Evolutionary conservation across 225 moss, liverwort and hornwort species (phyloP).

Genomic region (Climacium dendroides): DNA sequence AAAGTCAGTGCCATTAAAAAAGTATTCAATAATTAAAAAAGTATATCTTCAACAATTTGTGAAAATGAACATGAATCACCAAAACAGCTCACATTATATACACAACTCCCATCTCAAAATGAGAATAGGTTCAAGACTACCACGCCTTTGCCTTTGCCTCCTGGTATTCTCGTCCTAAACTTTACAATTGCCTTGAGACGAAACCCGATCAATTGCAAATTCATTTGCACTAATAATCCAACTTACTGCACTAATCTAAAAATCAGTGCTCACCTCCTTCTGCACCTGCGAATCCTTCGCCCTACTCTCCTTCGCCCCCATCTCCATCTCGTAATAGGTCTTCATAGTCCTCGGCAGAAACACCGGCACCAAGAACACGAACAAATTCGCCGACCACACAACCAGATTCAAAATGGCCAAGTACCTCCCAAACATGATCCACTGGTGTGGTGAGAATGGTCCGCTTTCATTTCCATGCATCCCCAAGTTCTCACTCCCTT

Average conservation of each 20-base stretch:
- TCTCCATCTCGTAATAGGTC: constrained; percentile 18
- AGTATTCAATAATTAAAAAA: too few relatives aligned
- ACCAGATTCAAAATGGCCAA: constrained; percentile 7
- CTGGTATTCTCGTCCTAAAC: background rate
- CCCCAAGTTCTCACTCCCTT: constrained; percentile 10
- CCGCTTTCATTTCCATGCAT: background rate
- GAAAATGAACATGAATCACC: background rate
- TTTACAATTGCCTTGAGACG: background rate
- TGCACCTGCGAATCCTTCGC: background rate
- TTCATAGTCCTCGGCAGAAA: constrained; percentile 27
- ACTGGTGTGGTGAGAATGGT: background rate
- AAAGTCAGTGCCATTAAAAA: fast-evolving
- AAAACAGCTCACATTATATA: background rate
- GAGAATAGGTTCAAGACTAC: background rate
- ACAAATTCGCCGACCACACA: constrained; percentile 26
- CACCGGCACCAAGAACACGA: constrained; percentile 29
- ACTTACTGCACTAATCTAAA: background rate
- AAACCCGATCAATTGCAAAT: background rate
- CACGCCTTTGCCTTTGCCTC: background rate
- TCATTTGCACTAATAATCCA: background rate
- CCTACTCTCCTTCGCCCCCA: background rate
- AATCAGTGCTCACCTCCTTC: constrained; percentile 1
- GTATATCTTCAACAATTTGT: background rate
- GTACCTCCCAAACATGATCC: constrained; percentile 22
- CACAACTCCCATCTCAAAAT: background rate